Base-by-base conservation (phyloP, 208 protist species). In the Entamoeba dispar region DNA sequence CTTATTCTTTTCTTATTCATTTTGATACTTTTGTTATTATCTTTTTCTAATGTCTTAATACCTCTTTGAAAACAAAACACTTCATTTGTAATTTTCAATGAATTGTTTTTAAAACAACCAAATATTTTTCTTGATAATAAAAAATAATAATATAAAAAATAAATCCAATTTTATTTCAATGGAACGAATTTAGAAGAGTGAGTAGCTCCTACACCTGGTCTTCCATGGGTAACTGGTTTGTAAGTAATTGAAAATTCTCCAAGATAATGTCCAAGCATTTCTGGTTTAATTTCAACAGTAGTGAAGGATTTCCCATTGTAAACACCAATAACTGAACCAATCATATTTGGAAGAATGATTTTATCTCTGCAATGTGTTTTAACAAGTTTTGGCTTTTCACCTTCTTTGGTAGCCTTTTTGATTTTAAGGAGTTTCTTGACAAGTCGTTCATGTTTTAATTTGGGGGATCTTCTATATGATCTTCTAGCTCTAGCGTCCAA, bases 191-290 rank as follows among this genome's bases (percentile, higher is more conserved):
- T 94, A 34, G 96, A 97, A 43, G 97, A 98, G 96, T 98, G 96
- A 93, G 98, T 99, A 93, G 98, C 98, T 97, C 98, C 98, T 73
- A 99, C 97, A 98, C 99, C 98, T 94, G 98, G 98, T 94, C 98
- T 97, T 95, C 98, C 98, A 97, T 99, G 99, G 50, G 96, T 96
- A 93, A 99, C 98, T 73, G 98, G 97, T 96, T 98, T 99, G 97
- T 99, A 99, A 90, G 98, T 97, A 92, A 99, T 96, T 92, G 98
- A 98, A 97, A 99, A 99, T 97, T 99, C 98, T 93, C 97, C 98
- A n/a, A 99, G 96, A 96, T 99, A 99, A 95, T 98, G 97, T 92
- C 99, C 99, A 94, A 99, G 97, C 99, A 99, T 99, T 95, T 99
- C 98, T 94, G 98, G 97, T 96, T 97, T 94, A 95, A 99, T 97